Evolutionary conservation across 306 rosid species (phyloP), one percentile per base, ranked within the genome.

Genomic region (Prunus padus): DNA sequence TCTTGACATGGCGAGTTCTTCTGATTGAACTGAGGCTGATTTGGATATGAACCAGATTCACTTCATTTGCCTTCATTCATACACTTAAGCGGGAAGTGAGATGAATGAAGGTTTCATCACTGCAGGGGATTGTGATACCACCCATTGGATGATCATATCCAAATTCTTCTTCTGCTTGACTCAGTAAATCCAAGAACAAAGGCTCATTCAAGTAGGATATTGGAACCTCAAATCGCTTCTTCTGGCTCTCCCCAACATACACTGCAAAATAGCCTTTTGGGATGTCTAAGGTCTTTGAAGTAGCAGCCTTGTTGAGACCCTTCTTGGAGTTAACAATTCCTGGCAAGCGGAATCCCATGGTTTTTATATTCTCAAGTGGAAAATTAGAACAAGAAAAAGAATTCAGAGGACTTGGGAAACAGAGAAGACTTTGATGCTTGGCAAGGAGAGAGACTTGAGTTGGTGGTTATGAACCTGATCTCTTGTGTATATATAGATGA

Each of bases 221-320:
- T 37, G 42, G 42, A 37, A 37, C 42, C 42, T 6, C 9, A 37
- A 37, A 37, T 37, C 42, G 8, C 42, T 37, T 37, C 42, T 37
- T 37, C 42, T 76, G 45, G 15, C 15, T 25, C 56, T 66, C 73
- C 19, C 79, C 74, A 14, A 67, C 80, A 60, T 76, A 76, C 13
- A 54, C 74, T 4, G 74, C 81, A 19, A 59, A 55, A 12, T 77
- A 67, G 46, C 71, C 76, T 77, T 77, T 70, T 20, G 81, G 81
- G 19, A 51, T 61, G 7, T 37, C 52, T 42, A 57, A 33, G 65
- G 5, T 33, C 65, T 55, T 67, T 46, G 23, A 23, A 33, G 8
- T 33, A 46, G 15, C 54, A 45, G 56, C 14, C 14, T 22, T 10
- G 28, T 22, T 46, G 6, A 67, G 56, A 45, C 22, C 46, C 46